Conservation (phyloP, 192 early-diverging fungal genomes). For the Linnemannia schmuckeri region DNA sequence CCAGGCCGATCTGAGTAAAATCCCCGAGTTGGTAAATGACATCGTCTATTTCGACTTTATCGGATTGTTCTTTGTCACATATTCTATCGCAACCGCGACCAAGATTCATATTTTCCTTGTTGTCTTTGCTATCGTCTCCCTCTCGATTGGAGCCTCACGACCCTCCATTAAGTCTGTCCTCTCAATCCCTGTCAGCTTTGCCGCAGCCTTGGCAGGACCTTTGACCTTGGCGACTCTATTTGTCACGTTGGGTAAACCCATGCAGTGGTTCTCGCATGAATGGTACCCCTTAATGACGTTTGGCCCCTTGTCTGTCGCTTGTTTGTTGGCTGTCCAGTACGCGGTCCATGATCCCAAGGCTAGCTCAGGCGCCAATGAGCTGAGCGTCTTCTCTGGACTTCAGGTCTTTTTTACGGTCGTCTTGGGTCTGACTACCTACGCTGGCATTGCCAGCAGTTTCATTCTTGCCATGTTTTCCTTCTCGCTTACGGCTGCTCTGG, state of each 20-base stretch:
- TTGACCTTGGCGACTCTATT: conserved; percentile 20
- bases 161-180: conserved; percentile 15
- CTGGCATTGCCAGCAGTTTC: conserved; percentile 59
- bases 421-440: conserved; percentile 36
- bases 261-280: conserved; percentile 73
- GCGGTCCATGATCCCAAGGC: conserved; percentile 21
- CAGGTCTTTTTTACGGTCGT: conserved; percentile 29
- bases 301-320: conserved; percentile 59
- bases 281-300: conserved; percentile 66
- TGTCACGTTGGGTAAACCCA: conserved; percentile 28
- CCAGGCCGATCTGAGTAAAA: conserved; percentile 56
- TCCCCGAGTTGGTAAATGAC: conserved; percentile 60
- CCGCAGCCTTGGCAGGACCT: conserved; percentile 33
- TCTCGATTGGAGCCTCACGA: conserved; percentile 17
- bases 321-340: conserved; percentile 57
- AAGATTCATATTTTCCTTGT: conserved; percentile 60
- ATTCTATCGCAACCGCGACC: conserved; percentile 62
- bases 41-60: conserved; percentile 75
- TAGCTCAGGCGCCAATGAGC: not conserved
- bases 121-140: conserved; percentile 31
- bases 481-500: conserved; percentile 22
- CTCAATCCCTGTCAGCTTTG: conserved; percentile 35
- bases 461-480: conserved; percentile 50
- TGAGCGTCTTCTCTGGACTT: conserved; percentile 13
- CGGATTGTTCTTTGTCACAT: conserved; percentile 68